Percentiles rank a stretch among this genome's conserved stretches.
phyloP scores from a whole-genome alignment of 495 filamentous ascomycete genomes.

The Penicillium silybi region DNA sequence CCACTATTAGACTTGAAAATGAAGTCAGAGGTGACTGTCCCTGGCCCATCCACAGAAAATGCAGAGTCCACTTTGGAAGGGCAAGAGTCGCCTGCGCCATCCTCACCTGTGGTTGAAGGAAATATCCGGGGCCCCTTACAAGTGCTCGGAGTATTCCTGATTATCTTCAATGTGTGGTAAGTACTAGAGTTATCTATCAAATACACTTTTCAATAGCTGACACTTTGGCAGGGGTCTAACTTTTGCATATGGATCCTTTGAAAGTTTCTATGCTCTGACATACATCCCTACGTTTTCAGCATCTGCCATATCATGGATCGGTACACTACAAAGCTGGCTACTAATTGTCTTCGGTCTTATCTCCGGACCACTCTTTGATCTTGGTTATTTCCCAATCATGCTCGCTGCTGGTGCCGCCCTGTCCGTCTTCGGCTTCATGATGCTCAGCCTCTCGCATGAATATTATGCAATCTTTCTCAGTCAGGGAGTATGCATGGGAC shows the following conservation, averaged over 20 bases:
- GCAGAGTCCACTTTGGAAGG: neutral
- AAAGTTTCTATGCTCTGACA: constrained; percentile 36
- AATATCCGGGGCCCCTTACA: neutral
- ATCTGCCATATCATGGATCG: constrained; percentile 45
- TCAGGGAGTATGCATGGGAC: constrained; percentile 34
- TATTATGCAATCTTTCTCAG: constrained; percentile 34
- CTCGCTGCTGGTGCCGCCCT: constrained; percentile 22
- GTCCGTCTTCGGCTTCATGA: constrained; percentile 43
- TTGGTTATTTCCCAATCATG: constrained; percentile 33
- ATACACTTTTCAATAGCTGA: neutral
- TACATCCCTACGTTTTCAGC: constrained; percentile 18
- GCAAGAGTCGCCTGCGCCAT: neutral
- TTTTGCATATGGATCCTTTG: constrained; percentile 41
- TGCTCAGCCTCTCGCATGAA: constrained; percentile 26
- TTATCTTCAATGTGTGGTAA: constrained; percentile 5
- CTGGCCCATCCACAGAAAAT: neutral
- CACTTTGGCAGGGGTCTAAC: neutral
- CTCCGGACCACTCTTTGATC: constrained; percentile 42
- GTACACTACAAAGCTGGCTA: constrained; percentile 37
- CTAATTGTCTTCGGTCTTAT: constrained; percentile 36
- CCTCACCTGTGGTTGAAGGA: neutral
- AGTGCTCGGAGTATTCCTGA: constrained; percentile 1
- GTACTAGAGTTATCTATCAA: neutral
- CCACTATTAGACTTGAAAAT: neutral
- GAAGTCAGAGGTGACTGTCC: neutral